Evolutionary conservation across 331 rosid species (phyloP).

Genomic region (Rosa hybrid): DNA sequence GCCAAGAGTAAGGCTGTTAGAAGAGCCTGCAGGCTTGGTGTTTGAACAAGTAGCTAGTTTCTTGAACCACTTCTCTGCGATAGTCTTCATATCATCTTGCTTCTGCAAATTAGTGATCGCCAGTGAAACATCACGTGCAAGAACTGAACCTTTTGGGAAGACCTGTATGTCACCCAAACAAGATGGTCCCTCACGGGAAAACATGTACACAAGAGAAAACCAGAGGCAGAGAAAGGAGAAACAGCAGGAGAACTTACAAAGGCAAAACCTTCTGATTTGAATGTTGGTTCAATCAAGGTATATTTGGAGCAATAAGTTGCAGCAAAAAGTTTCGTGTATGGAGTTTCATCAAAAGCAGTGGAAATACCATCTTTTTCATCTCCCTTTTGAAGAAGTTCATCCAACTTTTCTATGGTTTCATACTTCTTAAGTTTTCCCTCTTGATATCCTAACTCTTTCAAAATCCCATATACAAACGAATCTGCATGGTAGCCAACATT

Average conservation of each 20-base stretch:
- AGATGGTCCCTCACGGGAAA: not conserved
- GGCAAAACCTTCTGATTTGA: slow-evolving; percentile 13
- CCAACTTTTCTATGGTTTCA: not conserved
- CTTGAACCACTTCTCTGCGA: slow-evolving; percentile 28
- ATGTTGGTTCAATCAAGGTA: slow-evolving; percentile 24
- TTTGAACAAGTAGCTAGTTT: slow-evolving; percentile 15
- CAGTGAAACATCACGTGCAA: slow-evolving; percentile 20
- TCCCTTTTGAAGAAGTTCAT: not conserved
- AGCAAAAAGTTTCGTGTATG: slow-evolving; percentile 16
- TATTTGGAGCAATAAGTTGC: slow-evolving; percentile 14
- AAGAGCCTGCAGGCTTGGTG: not conserved
- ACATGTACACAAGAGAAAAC: not conserved
- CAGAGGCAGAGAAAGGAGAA: not conserved
- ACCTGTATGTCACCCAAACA: slow-evolving; percentile 5
- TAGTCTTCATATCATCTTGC: slow-evolving; percentile 23
- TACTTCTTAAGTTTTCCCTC: slow-evolving; percentile 6
- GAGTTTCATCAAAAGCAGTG: slow-evolving; percentile 32
- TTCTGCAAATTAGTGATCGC: slow-evolving; percentile 29
- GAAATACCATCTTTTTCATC: slow-evolving; percentile 16
- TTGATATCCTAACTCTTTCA: slow-evolving; percentile 9
- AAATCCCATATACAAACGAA: slow-evolving; percentile 2
- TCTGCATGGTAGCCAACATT: slow-evolving; percentile 2
- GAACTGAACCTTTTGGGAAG: slow-evolving; percentile 27
- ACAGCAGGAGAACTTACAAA: not conserved
- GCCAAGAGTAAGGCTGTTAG: slow-evolving; percentile 17